Percentiles rank a stretch among this genome's conserved stretches.
phyloP scores from a whole-genome alignment of 805 yeast species.

The Zygotorulaspora sp. region DNA sequence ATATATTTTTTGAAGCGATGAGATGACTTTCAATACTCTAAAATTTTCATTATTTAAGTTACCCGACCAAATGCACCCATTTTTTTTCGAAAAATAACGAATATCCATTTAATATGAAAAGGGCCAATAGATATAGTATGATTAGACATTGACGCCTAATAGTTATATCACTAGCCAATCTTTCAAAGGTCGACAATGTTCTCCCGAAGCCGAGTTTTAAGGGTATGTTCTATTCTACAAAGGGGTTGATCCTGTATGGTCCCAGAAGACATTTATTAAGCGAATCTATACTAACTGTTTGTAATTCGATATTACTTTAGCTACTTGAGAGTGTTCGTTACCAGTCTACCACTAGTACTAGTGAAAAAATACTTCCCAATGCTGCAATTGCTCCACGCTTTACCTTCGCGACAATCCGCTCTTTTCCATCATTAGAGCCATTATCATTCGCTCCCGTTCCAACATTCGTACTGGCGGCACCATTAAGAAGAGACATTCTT shows the following conservation, averaged over 20 bases:
- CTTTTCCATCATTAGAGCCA: slow-evolving; percentile 92
- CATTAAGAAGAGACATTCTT: slow-evolving; percentile 82
- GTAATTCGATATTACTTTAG: slow-evolving; percentile 4
- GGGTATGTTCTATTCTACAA: slow-evolving; percentile 9
- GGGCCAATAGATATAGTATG: too few relatives aligned
- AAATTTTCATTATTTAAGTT: slow-evolving; percentile 13
- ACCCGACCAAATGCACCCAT: too few relatives aligned
- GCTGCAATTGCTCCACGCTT: slow-evolving; percentile 55
- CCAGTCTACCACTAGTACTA: slow-evolving; percentile 12
- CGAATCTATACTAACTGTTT: slow-evolving; percentile 7
- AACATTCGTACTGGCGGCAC: slow-evolving; percentile 59
- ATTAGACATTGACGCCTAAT: too few relatives aligned
- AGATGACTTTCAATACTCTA: slow-evolving; percentile 14
- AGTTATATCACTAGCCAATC: too few relatives aligned
- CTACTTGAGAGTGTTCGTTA: slow-evolving; percentile 11
- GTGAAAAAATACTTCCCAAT: slow-evolving; percentile 18
- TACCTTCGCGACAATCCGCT: slow-evolving; percentile 70
- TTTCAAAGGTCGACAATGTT: slow-evolving; percentile 6
- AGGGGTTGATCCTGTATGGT: too few relatives aligned
- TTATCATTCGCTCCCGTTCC: slow-evolving; percentile 71
- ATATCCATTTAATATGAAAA: too few relatives aligned
- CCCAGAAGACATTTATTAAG: too few relatives aligned
- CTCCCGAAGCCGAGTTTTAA: slow-evolving; percentile 3
- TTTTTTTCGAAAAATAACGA: too few relatives aligned
- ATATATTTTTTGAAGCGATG: slow-evolving; percentile 13